These are phyloP conservation scores for Alternaria novae-zelandiae DNA, from an alignment of 2,329 filamentous ascomycete genomes.

Conservation along the genomic window DNA sequence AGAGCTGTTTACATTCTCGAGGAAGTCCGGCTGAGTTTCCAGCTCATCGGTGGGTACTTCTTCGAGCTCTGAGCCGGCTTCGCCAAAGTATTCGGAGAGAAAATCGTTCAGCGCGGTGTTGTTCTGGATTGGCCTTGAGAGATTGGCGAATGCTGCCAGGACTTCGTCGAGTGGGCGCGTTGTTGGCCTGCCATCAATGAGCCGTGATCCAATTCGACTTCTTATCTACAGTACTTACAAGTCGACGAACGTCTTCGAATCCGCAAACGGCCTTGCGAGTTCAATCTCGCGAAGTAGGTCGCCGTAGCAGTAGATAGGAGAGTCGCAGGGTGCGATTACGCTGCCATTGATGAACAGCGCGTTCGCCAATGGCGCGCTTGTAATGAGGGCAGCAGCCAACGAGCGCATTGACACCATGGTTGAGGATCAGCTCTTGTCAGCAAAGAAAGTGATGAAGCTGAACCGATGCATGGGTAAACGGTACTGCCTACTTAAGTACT, in stretches of 20 bases:
- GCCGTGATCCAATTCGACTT: not conserved
- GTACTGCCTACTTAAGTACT: constrained; percentile 8
- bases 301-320: constrained; percentile 71
- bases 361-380: constrained; percentile 29
- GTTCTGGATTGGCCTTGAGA: constrained; percentile 67
- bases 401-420: constrained; percentile 20
- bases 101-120: constrained; percentile 68
- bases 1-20: constrained; percentile 62
- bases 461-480: not conserved
- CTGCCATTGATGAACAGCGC: constrained; percentile 67
- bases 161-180: constrained; percentile 66
- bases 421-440: constrained; percentile 2
- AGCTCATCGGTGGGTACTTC: constrained; percentile 61
- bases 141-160: constrained; percentile 64
- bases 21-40: constrained; percentile 63
- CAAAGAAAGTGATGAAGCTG: not conserved
- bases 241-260: constrained; percentile 76
- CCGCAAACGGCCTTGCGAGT: constrained; percentile 67
- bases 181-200: constrained; percentile 60
- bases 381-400: constrained; percentile 18
- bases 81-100: constrained; percentile 67
- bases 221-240: constrained; percentile 27
- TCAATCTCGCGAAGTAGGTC: constrained; percentile 68
- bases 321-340: constrained; percentile 69
- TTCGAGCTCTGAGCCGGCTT: constrained; percentile 68